Base-by-base conservation (phyloP, 305 asterid species). In the Plantago lanceolata region DNA sequence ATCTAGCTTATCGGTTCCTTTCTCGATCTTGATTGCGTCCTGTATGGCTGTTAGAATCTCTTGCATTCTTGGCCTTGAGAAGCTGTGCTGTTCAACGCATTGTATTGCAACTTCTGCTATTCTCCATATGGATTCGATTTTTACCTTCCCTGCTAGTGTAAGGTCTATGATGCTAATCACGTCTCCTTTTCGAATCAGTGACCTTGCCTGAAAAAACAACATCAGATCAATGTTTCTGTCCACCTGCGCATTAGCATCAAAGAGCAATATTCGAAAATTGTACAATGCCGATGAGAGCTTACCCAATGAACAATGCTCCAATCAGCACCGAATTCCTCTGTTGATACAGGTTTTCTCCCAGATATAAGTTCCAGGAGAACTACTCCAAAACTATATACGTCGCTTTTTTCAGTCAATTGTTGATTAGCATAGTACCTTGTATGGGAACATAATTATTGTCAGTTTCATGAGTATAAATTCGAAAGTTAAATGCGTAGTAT, bases 251-350 rank as follows among this genome's bases (percentile, higher is more conserved):
- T 33, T 5, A 1, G 28, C 28, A 24, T 24, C 40, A 33, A 1
- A 33, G 40, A 33, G 8, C 40, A 5, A 5, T 33, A 31, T 6
- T 31, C 37, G 5, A 31, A 31, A 31, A 31, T 31, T 31, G 37
- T 1, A 14, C 40, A 24, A 19, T 1, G 19, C 5, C 19, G 75
- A 62, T 40, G 75, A 62, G 69, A 69, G 59, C 76, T 66, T 92
- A 92, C 97, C 98, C 98, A 93, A 68, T 93, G 98, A 72, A 93
- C 96, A 59, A 93, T 89, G 91, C 96, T 85, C 98, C 98, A 93
- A n/a, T 87, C 98, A 47, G 85, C 76, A 57, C 96, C 97, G 53
- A 84, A 85, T 73, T 87, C 94, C 77, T 89, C 98, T 9, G 76
- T 52, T 8, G 90, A 93, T 54, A 89, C 84, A 3, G 97, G 98